Base-by-base conservation (phyloP, 2,329 filamentous ascomycete genomes). In the Neofusicoccum umdonicola region DNA sequence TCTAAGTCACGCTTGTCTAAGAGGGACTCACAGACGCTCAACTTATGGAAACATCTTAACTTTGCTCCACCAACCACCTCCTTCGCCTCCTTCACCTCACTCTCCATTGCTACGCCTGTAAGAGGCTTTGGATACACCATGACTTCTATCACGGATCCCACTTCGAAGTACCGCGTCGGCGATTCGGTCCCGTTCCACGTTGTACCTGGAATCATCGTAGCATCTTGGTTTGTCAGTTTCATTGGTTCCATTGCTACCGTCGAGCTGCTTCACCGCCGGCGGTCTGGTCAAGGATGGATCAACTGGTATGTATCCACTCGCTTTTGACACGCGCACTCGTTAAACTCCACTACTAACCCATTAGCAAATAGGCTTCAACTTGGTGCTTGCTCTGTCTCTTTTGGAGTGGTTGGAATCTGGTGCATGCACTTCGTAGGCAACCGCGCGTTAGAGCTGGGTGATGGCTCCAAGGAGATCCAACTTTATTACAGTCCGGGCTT, bases 361-460 rank as follows among this genome's bases (percentile, higher is more conserved):
- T 11, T 0, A 27, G 17, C 3, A 37, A 9, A 65, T 62, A 81
- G 78, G 76, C 68, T 80, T 11, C 79, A 83, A 66, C 74, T 80
- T 15, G 69, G 73, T 47, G 73, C 73, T 27, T 81, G 78, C 65
- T 72, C 78, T 41, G 71, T 80, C 1, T 78, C 79, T 1, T 79
- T 83, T 71, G 78, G 82, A 15, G 68, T 82, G 7, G 80, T 83
- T 52, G 81, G 81, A 15, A 83, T 84, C 56, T 84, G 77, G 77
- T 80, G 78, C 66, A 81, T 89, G 90, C 91, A 95, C 74, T 94
- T 91, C 71, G 89, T 95, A 68, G 92, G 91, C 22, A 94, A 95
- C 73, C 84, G 90, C 61, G 91, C 92, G 13, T 90, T 94, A 66
- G 81, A 89, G 31, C 83, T 96, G 17, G 88, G 84, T 44, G 69